Evolutionary conservation across 2,329 filamentous ascomycete genomes (phyloP), one percentile per base, ranked within the genome.

Genomic region (Pseudogymnoascus sp.): DNA sequence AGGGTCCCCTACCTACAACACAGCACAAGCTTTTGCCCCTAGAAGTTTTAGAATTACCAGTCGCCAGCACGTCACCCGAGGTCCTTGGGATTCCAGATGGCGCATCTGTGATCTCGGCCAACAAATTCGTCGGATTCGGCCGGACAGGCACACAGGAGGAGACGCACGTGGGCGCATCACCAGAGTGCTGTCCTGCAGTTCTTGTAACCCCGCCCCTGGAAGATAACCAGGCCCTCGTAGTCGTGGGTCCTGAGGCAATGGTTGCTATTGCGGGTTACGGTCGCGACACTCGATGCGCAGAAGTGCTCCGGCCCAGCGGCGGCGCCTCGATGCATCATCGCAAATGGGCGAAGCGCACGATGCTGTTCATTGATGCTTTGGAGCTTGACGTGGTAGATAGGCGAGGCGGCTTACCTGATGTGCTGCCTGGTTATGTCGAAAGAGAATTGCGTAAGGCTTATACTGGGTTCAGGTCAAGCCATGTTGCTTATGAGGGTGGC

Each of bases 101-200:
- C 13, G 41, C 41, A 2, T 48, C 41, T 4, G 41, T 48, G 41
- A 48, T 48, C 21, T 48, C 41, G 3, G 41, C 41, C 0, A 48
- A 48, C 41, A 48, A 48, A 10, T 48, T 48, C 9, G 5, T 48
- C 23, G 41, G 41, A 28, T 48, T 48, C n/a, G 41, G 41, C n/a
- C 41, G 41, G n/a, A 48, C 41, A 28, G 41, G 41, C 23, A 28
- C 39, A 13, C 39, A 48, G 39, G 39, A 48, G 41, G 41, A 48
- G n/a, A 48, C 41, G 13, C 41, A 48, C n/a, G 41, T 48, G 9
- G 41, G 41, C 9, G 41, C 41, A 18, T 48, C 41, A 15, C 41
- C 41, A 48, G 41, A 48, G 23, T 48, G 41, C n/a, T 48, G 41
- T 18, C 41, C 41, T 15, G 23, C n/a, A 18, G 41, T 48, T 6